Evolutionary conservation across 108 stramenopile genomes (phyloP), one percentile per base, ranked within the genome.

Genomic region (Licmophora abbreviata): DNA sequence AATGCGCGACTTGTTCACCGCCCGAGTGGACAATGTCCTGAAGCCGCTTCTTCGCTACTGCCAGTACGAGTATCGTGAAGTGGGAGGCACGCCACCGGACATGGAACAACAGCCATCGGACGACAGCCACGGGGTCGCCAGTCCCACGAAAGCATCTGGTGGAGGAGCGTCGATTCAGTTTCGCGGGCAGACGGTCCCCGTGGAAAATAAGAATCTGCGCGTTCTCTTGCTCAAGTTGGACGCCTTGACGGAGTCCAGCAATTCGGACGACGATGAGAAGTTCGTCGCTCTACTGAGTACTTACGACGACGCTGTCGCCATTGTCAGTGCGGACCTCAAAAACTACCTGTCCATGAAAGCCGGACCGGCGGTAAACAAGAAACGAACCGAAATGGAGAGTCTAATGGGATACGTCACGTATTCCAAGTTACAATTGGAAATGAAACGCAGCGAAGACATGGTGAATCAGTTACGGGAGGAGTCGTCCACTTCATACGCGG

Each of bases 301-400:
- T 28, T 78, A 79, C 59, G 88, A 89, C 47, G 88, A 89, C 61
- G 77, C 79, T 8, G 44, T 81, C 15, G 64, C 68, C 22, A 43
- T 83, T 6, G 58, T 66, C 7, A 65, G 68, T 34, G 36, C 56
- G 1, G 69, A 69, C 10, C 59, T 76, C n/a, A 57, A 63, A 22
- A 64, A 63, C 28, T 61, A 77, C 15, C 66, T 64, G 12, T 46
- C 52, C n/a, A 36, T 80, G 25, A 62, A 74, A n/a, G 45, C 68
- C 0, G 83, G 88, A 18, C 83, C 81, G 11, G 77, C 81, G 0
- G 79, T 85, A 15, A 76, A 78, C 31, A 77, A 78, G 24, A 83
- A 83, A 51, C 66, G 64, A 34, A 58, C 69, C 37, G 77, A 85
- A 53, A 65, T 76, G n/a, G 41, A 55, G 2, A 59, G 64, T 29